A percentile compares a stretch with the other conserved stretches of the same genome.
These are phyloP conservation scores for Linum lewisii DNA, from an alignment of 345 rosid genomes.

Conservation along the genomic window DNA sequence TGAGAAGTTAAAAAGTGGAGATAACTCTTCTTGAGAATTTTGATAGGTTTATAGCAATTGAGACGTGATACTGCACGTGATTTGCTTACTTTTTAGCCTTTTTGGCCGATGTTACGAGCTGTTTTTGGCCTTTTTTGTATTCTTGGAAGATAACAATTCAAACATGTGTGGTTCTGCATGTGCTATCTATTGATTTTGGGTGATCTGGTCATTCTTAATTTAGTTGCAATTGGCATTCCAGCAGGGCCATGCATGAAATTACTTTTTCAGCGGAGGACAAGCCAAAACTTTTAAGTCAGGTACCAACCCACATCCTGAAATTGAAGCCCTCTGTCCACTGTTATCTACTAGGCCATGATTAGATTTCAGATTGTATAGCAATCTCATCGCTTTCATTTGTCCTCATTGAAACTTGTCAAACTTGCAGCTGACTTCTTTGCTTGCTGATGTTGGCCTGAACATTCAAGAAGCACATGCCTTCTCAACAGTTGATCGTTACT, in stretches of 20 bases:
- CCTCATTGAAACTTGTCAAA: slow-evolving; percentile 14
- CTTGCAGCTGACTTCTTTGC: slow-evolving; percentile 79
- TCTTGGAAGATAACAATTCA: not conserved
- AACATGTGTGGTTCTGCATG: not conserved
- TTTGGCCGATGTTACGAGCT: not conserved
- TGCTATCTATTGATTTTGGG: not conserved
- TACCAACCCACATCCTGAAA: slow-evolving; percentile 3
- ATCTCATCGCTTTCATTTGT: not conserved
- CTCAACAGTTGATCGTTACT: slow-evolving; percentile 87
- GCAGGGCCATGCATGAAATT: slow-evolving; percentile 94
- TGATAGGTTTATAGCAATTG: not conserved
- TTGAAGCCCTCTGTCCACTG: not conserved
- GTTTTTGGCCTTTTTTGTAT: slow-evolving; percentile 1
- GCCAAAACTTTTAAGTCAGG: slow-evolving; percentile 97
- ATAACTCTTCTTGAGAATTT: not conserved
- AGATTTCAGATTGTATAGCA: not conserved
- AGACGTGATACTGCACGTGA: not conserved
- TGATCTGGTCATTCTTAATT: slow-evolving; percentile 9
- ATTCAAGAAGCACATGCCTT: slow-evolving; percentile 98
- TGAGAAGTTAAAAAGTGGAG: not conserved
- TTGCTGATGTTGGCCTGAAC: slow-evolving; percentile 85
- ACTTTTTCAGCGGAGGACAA: slow-evolving; percentile 87
- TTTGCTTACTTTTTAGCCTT: not conserved
- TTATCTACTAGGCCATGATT: too few relatives aligned
- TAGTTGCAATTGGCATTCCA: slow-evolving; percentile 19